Percentiles rank a stretch among this genome's conserved stretches.
phyloP scores from a whole-genome alignment of 441 rosid species.

The Gossypium laxum region DNA sequence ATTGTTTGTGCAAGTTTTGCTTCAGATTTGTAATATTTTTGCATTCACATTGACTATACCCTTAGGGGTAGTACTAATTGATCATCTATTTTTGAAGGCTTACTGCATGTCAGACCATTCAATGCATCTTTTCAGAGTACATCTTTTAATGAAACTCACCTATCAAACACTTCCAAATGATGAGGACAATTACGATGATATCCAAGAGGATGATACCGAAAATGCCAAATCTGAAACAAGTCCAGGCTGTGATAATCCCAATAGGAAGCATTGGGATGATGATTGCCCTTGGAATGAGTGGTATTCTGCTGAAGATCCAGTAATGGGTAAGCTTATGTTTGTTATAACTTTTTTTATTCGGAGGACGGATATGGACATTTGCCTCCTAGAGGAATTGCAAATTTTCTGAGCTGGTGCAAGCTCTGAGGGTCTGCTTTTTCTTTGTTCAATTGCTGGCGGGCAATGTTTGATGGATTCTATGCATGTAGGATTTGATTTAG shows the following conservation, averaged over 20 bases:
- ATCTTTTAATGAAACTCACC: constrained; percentile 75
- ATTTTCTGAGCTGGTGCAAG: constrained; percentile 12
- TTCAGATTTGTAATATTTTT: background rate
- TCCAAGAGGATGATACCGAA: constrained; percentile 41
- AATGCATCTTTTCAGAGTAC: constrained; percentile 59
- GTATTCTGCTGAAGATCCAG: constrained; percentile 92
- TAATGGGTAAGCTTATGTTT: constrained; percentile 46
- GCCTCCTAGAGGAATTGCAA: background rate
- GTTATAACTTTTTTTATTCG: background rate
- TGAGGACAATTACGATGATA: constrained; percentile 45
- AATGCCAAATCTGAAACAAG: constrained; percentile 36
- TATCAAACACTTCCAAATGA: constrained; percentile 63
- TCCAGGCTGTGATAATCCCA: constrained; percentile 36
- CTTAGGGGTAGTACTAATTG: background rate
- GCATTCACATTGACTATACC: background rate
- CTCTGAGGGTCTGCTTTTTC: constrained; percentile 3
- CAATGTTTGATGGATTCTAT: constrained; percentile 19
- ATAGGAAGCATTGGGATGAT: constrained; percentile 78
- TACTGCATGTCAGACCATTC: constrained; percentile 65
- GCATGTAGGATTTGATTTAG: constrained; percentile 59
- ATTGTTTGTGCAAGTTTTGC: background rate
- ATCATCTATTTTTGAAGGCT: constrained; percentile 45
- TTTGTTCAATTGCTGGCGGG: constrained; percentile 11
- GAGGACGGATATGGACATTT: background rate
- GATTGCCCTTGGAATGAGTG: constrained; percentile 99